phyloP scores from a whole-genome alignment of 1,284 basidiomycete species.

The Ceratobasidium sp. region DNA sequence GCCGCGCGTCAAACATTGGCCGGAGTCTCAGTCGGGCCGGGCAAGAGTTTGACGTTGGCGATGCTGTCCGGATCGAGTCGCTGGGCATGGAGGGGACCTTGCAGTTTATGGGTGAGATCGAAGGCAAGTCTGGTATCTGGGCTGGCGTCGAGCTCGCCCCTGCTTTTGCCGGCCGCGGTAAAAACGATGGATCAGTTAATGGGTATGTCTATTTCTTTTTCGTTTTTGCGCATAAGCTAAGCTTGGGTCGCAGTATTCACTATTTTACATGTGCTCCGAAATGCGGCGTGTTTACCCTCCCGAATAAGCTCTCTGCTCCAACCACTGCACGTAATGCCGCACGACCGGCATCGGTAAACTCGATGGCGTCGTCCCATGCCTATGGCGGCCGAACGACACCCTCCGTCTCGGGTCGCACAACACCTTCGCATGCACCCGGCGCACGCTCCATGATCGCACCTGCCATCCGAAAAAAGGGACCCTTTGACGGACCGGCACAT shows the following conservation, averaged over 20 bases:
- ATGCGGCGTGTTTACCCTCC: constrained; percentile 92
- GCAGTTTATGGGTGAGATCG: constrained; percentile 83
- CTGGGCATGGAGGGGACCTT: constrained; percentile 87
- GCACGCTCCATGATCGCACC: constrained; percentile 50
- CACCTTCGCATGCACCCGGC: constrained; percentile 53
- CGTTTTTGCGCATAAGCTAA: neutral
- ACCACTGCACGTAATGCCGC: constrained; percentile 65
- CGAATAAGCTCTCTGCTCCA: constrained; percentile 81
- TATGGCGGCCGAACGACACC: constrained; percentile 69
- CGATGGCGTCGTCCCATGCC: constrained; percentile 57
- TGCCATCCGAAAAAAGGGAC: constrained; percentile 40
- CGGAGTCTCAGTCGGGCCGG: constrained; percentile 53
- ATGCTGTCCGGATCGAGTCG: constrained; percentile 85
- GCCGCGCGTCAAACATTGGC: constrained; percentile 72
- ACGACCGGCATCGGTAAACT: constrained; percentile 85
- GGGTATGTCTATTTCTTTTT: constrained; percentile 71
- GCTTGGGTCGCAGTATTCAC: constrained; percentile 67
- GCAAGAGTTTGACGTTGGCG: constrained; percentile 74
- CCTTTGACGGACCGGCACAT: constrained; percentile 52
- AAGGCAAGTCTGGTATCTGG: constrained; percentile 88
- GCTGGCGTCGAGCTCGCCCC: constrained; percentile 91
- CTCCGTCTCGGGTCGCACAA: constrained; percentile 51
- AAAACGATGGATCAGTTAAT: constrained; percentile 92
- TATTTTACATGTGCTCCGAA: constrained; percentile 90
- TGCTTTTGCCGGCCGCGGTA: constrained; percentile 91